phyloP scores from a whole-genome alignment of 2,329 filamentous ascomycete species.

The Clonostachys byssicola region DNA sequence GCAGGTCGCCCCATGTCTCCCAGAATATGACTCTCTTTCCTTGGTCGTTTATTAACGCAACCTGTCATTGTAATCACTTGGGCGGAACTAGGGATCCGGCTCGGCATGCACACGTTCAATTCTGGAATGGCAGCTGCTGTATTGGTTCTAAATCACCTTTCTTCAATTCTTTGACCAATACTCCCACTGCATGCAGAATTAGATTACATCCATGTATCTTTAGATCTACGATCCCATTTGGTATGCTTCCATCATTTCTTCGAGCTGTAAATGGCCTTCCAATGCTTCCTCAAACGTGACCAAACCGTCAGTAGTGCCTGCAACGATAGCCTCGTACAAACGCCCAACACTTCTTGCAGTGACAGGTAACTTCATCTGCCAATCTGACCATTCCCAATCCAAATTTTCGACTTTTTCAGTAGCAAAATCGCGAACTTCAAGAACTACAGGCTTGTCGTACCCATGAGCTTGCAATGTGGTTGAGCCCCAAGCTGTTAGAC shows the following conservation, averaged over 20 bases:
- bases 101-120: neutral
- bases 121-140: neutral
- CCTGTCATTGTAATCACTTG: too few species aligned
- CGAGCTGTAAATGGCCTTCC: constrained; percentile 41
- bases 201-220: too few species aligned
- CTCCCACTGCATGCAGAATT: too few species aligned
- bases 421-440: constrained; percentile 46
- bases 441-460: constrained; percentile 31
- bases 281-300: constrained; percentile 35
- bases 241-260: too few species aligned
- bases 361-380: constrained; percentile 38
- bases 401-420: constrained; percentile 38
- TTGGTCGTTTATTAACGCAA: too few species aligned
- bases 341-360: constrained; percentile 43
- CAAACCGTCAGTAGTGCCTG: constrained; percentile 13
- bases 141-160: neutral
- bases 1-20: too few species aligned
- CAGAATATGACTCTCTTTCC: too few species aligned
- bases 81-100: too few species aligned
- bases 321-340: constrained; percentile 52
- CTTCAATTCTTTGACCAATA: too few species aligned
- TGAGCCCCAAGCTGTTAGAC: constrained; percentile 23
- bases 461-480: constrained; percentile 19
- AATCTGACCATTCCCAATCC: constrained; percentile 37
- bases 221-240: too few species aligned